Conservation (phyloP, 805 yeast genomes). For the Torulaspora delbrueckii region DNA sequence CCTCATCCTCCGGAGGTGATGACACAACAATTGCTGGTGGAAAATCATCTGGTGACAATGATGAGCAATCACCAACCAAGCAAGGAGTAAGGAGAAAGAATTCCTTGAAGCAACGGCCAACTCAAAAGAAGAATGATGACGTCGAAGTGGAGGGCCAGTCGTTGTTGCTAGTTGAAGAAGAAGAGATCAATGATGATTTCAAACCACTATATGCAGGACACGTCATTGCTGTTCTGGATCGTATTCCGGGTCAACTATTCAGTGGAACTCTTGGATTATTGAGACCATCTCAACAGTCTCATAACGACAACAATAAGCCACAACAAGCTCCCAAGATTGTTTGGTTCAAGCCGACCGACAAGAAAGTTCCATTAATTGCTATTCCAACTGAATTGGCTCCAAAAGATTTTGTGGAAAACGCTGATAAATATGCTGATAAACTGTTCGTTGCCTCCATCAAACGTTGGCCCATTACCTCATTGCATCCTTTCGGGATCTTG, state of each 20-base stretch:
- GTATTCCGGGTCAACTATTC: constrained; percentile 94
- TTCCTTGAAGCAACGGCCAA: constrained; percentile 89
- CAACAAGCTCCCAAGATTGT: constrained; percentile 83
- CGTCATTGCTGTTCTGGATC: constrained; percentile 94
- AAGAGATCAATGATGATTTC: constrained; percentile 85
- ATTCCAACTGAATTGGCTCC: constrained; percentile 99
- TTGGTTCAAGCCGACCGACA: constrained; percentile 98
- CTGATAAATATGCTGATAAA: constrained; percentile 73
- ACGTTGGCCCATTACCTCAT: constrained; percentile 98
- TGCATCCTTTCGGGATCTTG: constrained; percentile 95
- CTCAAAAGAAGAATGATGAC: constrained; percentile 95
- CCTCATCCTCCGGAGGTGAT: constrained; percentile 7
- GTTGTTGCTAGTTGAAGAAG: constrained; percentile 85
- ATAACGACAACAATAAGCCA: constrained; percentile 49
- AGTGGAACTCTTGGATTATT: constrained; percentile 90
- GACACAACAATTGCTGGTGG: constrained; percentile 18
- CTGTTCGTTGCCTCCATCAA: constrained; percentile 92
- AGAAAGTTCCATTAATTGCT: constrained; percentile 95
- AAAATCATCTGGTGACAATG: constrained; percentile 33
- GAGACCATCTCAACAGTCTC: constrained; percentile 92
- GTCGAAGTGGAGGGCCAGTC: constrained; percentile 99
- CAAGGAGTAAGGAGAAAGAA: constrained; percentile 61
- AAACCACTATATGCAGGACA: constrained; percentile 97
- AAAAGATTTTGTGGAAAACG: constrained; percentile 87
- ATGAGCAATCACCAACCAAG: constrained; percentile 37